Base-by-base conservation (phyloP, 495 filamentous ascomycete genomes). In the Amorphotheca resinae region DNA sequence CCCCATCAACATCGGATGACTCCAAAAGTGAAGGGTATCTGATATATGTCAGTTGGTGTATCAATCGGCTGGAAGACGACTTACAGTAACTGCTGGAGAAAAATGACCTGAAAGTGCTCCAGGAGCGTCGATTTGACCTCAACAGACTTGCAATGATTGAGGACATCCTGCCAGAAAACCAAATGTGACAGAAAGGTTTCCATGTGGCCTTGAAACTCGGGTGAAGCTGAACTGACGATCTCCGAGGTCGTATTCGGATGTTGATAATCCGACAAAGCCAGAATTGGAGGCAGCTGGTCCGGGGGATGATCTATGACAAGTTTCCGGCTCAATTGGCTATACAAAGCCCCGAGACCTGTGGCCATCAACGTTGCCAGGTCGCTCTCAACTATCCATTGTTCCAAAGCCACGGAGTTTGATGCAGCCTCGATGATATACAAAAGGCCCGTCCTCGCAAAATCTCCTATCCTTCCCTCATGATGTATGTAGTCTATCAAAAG, bases 361-460 rank as follows among this genome's bases (percentile, higher is more conserved):
- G 91, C 91, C 91, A 99, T 95, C 44, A 96, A 59, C 0, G 93
- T 95, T 1, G 93, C 88, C 30, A 99, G 69, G 58, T 99, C 93
- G 58, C 89, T 95, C 55, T 93, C 86, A 35, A 96, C 85, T 36
- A 99, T 78, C 91, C 91, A 99, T 53, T 83, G 80, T 62, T 96
- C 93, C 37, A 99, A 59, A 31, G 74, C 69, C 23, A 77, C 70
- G 0, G 86, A 93, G 41, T 76, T 79, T 1, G 85, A 88, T 1
- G 89, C 86, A 2, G 85, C 82, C 61, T 96, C 91, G 49, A 96
- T 93, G 44, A 99, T 80, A 58, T 99, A 96, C 6, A 99, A 72
- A 38, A 99, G 61, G 0, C 91, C 91, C 0, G 89, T 99, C 38
- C 91, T 72, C n/a, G 93, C 89, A 65, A 99, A 99, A 59, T 99